These are phyloP conservation scores for Tetrahymena borealis DNA, from an alignment of 73 alveolate species.

Conservation along the genomic window DNA sequence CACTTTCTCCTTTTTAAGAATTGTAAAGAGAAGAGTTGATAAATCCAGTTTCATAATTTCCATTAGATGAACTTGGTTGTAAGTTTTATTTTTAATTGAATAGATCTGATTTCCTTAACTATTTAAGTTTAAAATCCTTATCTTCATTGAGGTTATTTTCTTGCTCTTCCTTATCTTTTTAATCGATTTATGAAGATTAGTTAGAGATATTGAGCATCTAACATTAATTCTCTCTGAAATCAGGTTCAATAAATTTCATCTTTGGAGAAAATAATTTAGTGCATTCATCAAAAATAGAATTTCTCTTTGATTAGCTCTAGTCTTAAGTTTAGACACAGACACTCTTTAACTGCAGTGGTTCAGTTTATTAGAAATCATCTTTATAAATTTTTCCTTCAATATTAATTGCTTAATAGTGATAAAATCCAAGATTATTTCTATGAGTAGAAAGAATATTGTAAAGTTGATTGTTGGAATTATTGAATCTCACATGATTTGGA, in stretches of 20 bases:
- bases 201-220: neutral
- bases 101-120: neutral
- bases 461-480: neutral
- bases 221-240: neutral
- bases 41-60: neutral
- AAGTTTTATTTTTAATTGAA: neutral
- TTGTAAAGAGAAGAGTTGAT: neutral
- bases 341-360: neutral
- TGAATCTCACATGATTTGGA: neutral
- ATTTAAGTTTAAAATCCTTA: neutral
- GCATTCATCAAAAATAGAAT: neutral
- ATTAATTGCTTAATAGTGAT: neutral
- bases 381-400: neutral
- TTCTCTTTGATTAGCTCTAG: neutral
- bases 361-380: neutral
- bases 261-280: neutral
- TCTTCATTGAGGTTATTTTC: neutral
- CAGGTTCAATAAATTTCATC: neutral
- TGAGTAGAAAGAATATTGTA: neutral
- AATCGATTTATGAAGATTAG: neutral
- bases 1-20: neutral
- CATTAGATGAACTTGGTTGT: neutral
- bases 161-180: neutral
- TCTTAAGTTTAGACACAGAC: neutral
- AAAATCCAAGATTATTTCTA: neutral